Conservation (phyloP, 164 flowering plant species). For the Stephania japonica region DNA sequence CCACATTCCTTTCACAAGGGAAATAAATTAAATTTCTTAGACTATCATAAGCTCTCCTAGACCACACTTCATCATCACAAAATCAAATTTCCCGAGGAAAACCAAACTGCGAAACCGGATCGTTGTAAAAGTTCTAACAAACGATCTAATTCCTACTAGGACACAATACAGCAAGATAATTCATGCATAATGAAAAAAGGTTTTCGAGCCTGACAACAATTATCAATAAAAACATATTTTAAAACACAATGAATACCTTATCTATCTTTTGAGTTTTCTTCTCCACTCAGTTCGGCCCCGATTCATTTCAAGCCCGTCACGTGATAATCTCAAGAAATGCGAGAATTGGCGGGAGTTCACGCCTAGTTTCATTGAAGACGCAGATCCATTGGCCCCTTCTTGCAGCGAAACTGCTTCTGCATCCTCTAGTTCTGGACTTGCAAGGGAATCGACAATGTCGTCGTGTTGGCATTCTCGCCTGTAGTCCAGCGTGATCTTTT, state of each 20-base stretch:
- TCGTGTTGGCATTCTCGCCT: slow-evolving; percentile 87
- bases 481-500: slow-evolving; percentile 79
- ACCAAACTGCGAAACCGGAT: not conserved
- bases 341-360: slow-evolving; percentile 44
- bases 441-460: slow-evolving; percentile 81
- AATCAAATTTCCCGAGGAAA: not conserved
- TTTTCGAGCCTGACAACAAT: not conserved
- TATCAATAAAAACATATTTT: not conserved
- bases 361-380: slow-evolving; percentile 16
- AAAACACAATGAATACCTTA: not conserved
- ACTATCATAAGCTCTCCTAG: not conserved
- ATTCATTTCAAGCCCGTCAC: slow-evolving; percentile 70
- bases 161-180: not conserved
- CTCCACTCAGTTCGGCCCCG: slow-evolving; percentile 92
- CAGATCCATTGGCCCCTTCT: slow-evolving; percentile 56
- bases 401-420: slow-evolving; percentile 23
- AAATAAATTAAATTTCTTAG: not conserved
- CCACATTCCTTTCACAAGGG: not conserved
- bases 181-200: not conserved
- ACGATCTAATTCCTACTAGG: not conserved
- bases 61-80: not conserved
- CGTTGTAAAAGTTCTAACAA: not conserved
- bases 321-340: slow-evolving; percentile 69
- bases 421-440: slow-evolving; percentile 45
- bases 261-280: slow-evolving; percentile 39